These are phyloP conservation scores for Immersiella caudata DNA, from an alignment of 495 filamentous ascomycete species.

Conservation along the genomic window DNA sequence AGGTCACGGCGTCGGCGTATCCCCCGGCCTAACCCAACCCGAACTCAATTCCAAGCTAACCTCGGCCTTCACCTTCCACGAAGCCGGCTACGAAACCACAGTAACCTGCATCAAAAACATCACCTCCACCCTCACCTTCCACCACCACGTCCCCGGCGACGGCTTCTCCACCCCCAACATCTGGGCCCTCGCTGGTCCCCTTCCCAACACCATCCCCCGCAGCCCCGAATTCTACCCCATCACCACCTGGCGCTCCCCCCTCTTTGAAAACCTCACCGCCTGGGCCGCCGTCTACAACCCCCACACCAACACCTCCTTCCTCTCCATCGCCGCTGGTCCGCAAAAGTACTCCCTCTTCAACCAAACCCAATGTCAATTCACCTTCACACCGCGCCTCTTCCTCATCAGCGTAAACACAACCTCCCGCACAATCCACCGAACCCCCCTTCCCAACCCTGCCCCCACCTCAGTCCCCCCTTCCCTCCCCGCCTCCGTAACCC, in stretches of 20 bases:
- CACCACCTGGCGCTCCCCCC: background rate
- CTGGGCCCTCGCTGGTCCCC: background rate
- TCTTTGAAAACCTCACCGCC: background rate
- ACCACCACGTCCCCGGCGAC: background rate
- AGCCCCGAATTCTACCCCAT: background rate
- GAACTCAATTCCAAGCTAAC: background rate
- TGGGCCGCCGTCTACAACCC: background rate
- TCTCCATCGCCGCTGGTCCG: background rate
- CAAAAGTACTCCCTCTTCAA: background rate
- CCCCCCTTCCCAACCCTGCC: constrained; percentile 21
- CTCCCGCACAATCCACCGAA: constrained; percentile 27
- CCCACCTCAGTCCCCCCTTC: constrained; percentile 14
- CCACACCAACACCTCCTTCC: background rate
- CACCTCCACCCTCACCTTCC: background rate
- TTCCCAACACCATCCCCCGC: background rate
- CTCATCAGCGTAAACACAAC: constrained; percentile 27
- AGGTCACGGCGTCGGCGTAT: background rate
- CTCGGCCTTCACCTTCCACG: background rate
- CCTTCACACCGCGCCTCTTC: background rate
- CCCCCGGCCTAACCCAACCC: background rate
- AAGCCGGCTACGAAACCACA: background rate
- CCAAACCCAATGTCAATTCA: background rate
- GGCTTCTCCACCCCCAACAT: background rate
- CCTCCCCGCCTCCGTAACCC: constrained; percentile 11
- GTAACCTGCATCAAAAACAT: background rate